Conservation (phyloP, 371 early-diverging fungal species). For the Saksenaea oblongispora region DNA sequence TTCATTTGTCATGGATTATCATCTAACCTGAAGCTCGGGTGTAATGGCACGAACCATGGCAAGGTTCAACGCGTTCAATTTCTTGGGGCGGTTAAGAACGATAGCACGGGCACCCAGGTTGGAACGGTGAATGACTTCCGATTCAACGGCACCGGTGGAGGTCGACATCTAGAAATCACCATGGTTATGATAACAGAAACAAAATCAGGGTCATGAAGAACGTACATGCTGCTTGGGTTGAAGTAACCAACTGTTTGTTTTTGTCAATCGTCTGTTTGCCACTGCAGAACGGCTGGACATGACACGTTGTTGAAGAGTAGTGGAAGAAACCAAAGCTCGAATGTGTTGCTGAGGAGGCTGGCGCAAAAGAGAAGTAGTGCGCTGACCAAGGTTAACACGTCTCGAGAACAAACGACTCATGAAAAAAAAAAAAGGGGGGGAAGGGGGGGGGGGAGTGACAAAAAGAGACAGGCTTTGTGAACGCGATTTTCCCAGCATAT, state of each 20-base stretch:
- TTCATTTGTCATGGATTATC: neutral
- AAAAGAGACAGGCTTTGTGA: neutral
- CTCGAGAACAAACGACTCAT: conserved; percentile 36
- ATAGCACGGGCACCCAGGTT: conserved; percentile 38
- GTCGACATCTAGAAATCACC: conserved; percentile 36
- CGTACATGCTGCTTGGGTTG: conserved; percentile 7
- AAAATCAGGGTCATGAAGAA: neutral
- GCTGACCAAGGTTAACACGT: conserved; percentile 22
- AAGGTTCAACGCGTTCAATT: conserved; percentile 85
- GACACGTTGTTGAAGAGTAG: neutral
- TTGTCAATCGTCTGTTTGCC: conserved; percentile 28
- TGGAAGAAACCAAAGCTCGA: conserved; percentile 5
- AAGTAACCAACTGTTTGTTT: conserved; percentile 21
- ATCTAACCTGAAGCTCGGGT: conserved; percentile 75
- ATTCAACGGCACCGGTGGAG: conserved; percentile 33
- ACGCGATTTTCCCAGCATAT: too few species aligned
- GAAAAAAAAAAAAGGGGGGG: conserved; percentile 17
- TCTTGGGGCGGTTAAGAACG: conserved; percentile 87
- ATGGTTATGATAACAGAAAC: neutral
- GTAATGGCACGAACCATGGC: conserved; percentile 85
- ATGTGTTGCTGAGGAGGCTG: conserved; percentile 2
- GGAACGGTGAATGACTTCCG: conserved; percentile 55
- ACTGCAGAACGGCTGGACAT: conserved; percentile 4
- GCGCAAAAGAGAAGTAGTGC: conserved; percentile 11
- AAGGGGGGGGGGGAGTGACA: neutral